A percentile compares a stretch with the other conserved stretches of the same genome.
These are phyloP conservation scores for Diaporthe vexans DNA, from an alignment of 2,329 filamentous ascomycete genomes.

Conservation along the genomic window DNA sequence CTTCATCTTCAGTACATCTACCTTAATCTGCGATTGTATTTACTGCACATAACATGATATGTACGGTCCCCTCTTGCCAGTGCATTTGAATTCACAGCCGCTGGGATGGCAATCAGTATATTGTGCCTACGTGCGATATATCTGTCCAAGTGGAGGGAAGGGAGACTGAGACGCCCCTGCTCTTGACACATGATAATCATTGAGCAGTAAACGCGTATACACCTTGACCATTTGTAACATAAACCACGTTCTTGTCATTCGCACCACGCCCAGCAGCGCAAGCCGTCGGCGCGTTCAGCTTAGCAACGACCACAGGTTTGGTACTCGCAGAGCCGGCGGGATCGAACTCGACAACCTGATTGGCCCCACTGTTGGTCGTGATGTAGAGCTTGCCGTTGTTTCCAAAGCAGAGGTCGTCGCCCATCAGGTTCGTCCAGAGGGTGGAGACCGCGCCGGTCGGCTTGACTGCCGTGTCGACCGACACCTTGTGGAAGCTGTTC, in stretches of 20 bases:
- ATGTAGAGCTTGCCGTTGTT: slow-evolving; percentile 51
- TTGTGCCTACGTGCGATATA: too few species aligned
- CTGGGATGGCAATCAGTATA: too few species aligned
- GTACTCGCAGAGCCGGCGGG: slow-evolving; percentile 42
- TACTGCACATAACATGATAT: too few species aligned
- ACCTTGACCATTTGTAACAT: slow-evolving; percentile 4
- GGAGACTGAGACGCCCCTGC: neutral
- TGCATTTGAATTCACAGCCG: too few species aligned
- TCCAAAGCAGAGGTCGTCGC: slow-evolving; percentile 51
- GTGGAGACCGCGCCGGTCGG: slow-evolving; percentile 46
- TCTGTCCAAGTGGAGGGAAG: too few species aligned
- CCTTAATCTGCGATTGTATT: too few species aligned
- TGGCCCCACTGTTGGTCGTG: slow-evolving; percentile 48
- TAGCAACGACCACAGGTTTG: slow-evolving; percentile 46
- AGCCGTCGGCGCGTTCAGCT: slow-evolving; percentile 48
- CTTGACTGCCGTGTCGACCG: slow-evolving; percentile 49
- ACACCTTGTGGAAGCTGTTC: slow-evolving; percentile 52
- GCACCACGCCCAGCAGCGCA: slow-evolving; percentile 50
- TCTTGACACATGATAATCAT: neutral
- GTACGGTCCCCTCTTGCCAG: too few species aligned
- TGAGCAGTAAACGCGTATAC: slow-evolving; percentile 8
- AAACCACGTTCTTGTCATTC: slow-evolving; percentile 47
- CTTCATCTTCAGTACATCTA: too few species aligned
- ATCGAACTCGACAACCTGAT: slow-evolving; percentile 51
- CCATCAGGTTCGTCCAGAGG: slow-evolving; percentile 52